Percentiles rank a stretch among this genome's conserved stretches.
Evolutionary conservation across 2,329 filamentous ascomycete genomes (phyloP).

Genomic region (Esteya vermicola): DNA sequence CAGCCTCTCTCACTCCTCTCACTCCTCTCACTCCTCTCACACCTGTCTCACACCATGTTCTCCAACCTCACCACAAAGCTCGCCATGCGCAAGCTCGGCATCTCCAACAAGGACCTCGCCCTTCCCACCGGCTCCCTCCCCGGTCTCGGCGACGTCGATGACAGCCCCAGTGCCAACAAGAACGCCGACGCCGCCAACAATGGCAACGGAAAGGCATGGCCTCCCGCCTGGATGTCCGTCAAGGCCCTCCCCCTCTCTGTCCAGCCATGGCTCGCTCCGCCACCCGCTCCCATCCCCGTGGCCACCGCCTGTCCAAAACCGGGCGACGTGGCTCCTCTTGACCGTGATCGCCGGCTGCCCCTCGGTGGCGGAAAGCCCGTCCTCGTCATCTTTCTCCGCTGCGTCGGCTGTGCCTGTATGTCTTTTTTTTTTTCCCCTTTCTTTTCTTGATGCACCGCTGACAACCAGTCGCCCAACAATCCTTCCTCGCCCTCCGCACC

Average conservation of each 20-base stretch:
- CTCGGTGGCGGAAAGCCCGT: conserved; percentile 29
- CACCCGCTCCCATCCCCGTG: conserved; percentile 34
- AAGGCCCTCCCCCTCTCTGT: conserved; percentile 35
- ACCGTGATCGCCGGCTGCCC: conserved; percentile 27
- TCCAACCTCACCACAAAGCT: conserved; percentile 41
- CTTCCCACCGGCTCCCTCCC: conserved; percentile 13
- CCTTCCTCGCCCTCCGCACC: conserved; percentile 39
- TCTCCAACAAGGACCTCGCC: conserved; percentile 32
- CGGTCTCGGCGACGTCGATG: conserved; percentile 16
- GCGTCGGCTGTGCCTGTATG: conserved; percentile 41
- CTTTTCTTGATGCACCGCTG: background rate
- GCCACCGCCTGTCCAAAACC: conserved; percentile 27
- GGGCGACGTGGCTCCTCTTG: conserved; percentile 32
- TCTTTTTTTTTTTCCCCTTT: conserved; percentile 6
- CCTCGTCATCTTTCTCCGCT: conserved; percentile 37
- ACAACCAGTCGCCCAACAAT: conserved; percentile 35
- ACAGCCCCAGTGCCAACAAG: conserved; percentile 14
- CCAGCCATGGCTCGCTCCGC: conserved; percentile 36
- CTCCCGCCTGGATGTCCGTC: conserved; percentile 33
- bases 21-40: too few relatives aligned
- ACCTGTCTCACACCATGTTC: too few relatives aligned
- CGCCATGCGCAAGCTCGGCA: conserved; percentile 41
- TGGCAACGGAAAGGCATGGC: conserved; percentile 16
- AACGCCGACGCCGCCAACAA: background rate
- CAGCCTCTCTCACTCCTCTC: too few relatives aligned